Evolutionary conservation across 352 stramenopile species (phyloP).

Genomic region (Phytopythium aichiense): DNA sequence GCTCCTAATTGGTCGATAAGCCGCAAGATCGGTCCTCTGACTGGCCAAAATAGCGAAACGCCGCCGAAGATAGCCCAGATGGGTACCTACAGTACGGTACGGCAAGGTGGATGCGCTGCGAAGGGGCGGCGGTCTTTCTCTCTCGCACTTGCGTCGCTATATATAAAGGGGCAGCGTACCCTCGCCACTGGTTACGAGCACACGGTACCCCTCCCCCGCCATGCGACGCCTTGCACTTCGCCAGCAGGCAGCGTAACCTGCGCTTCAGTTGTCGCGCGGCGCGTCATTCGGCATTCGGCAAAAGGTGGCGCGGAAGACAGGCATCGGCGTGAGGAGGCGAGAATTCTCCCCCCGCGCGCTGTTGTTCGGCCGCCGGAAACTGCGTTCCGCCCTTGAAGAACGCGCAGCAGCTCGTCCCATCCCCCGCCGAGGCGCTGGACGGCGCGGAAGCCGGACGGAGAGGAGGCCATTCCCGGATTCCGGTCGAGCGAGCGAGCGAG

Average conservation of each 20-base stretch:
- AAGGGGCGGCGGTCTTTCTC: background rate
- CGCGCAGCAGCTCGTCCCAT: background rate
- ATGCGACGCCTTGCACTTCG: background rate
- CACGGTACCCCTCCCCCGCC: background rate
- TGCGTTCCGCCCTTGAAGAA: constrained; percentile 3
- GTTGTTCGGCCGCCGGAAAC: background rate
- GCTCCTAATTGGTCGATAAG: constrained; percentile 10
- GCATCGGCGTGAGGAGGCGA: background rate
- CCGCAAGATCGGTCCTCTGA: background rate
- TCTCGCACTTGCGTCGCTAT: background rate
- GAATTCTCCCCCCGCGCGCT: background rate
- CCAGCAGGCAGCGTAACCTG: background rate
- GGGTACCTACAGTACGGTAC: background rate
- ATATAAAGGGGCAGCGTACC: background rate
- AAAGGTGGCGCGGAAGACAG: background rate
- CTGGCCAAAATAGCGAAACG: constrained; percentile 4
- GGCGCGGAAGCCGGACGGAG: background rate
- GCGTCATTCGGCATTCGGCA: background rate
- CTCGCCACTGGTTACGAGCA: background rate
- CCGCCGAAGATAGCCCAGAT: constrained; percentile 3
- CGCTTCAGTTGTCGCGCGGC: background rate
- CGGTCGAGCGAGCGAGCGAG: too few relatives aligned
- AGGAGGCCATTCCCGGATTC: background rate
- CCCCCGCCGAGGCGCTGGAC: background rate
- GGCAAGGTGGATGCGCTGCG: background rate